Evolutionary conservation across 805 yeast species (phyloP), one percentile per base, ranked within the genome.

Genomic region (Candida coleopterorum): DNA sequence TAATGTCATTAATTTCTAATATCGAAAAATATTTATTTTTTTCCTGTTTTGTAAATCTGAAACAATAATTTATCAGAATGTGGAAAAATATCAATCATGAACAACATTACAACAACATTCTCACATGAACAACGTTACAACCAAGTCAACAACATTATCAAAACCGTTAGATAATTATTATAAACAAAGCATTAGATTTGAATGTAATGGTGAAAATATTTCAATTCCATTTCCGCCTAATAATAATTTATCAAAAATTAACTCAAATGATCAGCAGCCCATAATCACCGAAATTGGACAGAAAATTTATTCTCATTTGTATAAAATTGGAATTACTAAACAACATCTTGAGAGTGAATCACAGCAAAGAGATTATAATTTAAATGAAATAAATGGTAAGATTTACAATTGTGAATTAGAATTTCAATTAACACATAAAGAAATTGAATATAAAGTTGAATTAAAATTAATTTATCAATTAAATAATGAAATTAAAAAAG

Each of bases 401-500:
- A 29, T 30, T 9, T 47, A 37, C 40, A 30, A 36, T 18, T 50
- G 55, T 32, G 22, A 36, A 6, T 17, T 47, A 8, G 32, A 33
- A 8, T 42, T 50, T 23, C 23, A 22, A 18, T 39, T 43, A 6
- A 15, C 11, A 6, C 34, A 35, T 14, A 9, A 29, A 10, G 22
- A 30, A 6, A 14, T 7, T 2, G 16, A 4, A 6, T 46, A 40
- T 30, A 24, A 22, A 3, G 37, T 48, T 5, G 22, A 34, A 3
- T 36, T 48, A 10, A 22, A 30, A 5, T 24, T 46, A 15, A 23
- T 30, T 22, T 46, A 44, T 25, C 30, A 35, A 15, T 16, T 24
- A 28, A 38, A 36, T 9, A 8, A 25, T n/a, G 4, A 5, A 6
- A 15, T 17, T 11, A 10, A 11, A 4, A 17, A 21, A n/a, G 36